Evolutionary conservation across 2,329 filamentous ascomycete genomes (phyloP).

Genomic region (Elsinoe ampelina): DNA sequence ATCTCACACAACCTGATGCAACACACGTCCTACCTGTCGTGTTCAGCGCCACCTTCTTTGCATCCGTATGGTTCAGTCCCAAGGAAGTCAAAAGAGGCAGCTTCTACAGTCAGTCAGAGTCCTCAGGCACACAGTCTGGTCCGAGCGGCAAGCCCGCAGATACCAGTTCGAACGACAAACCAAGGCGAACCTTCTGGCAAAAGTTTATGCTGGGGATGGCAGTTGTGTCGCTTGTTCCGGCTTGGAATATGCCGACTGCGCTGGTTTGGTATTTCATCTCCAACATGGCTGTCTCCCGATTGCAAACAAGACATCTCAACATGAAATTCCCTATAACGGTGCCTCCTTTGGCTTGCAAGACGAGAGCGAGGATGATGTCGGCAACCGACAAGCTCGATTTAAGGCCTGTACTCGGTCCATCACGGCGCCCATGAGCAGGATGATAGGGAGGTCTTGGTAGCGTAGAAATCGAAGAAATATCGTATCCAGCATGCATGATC

Average conservation of each 20-base stretch:
- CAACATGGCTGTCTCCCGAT: constrained; percentile 9
- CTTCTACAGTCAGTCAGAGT: not conserved
- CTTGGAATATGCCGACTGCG: constrained; percentile 10
- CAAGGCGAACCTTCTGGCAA: constrained; percentile 3
- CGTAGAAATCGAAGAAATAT: too few relatives aligned
- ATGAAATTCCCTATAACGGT: not conserved
- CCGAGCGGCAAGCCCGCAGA: not conserved
- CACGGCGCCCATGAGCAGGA: not conserved
- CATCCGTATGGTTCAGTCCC: constrained; percentile 10
- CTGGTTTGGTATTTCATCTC: constrained; percentile 13
- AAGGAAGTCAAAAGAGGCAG: not conserved
- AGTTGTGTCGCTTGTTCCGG: constrained; percentile 3
- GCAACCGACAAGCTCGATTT: not conserved
- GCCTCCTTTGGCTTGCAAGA: constrained; percentile 4
- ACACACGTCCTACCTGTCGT: constrained; percentile 2
- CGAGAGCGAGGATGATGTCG: constrained; percentile 5
- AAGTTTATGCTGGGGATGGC: constrained; percentile 10
- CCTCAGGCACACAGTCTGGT: too few relatives aligned
- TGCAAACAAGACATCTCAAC: constrained; percentile 4
- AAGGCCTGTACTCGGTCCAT: not conserved
- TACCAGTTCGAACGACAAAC: not conserved
- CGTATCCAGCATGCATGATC: too few relatives aligned
- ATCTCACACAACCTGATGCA: constrained; percentile 4
- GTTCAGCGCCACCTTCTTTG: constrained; percentile 10
- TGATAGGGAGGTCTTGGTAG: too few relatives aligned